Percentiles rank a stretch among this genome's conserved stretches.
Conservation (phyloP, 768 basidiomycete genomes). For the Podaxis sp. region DNA sequence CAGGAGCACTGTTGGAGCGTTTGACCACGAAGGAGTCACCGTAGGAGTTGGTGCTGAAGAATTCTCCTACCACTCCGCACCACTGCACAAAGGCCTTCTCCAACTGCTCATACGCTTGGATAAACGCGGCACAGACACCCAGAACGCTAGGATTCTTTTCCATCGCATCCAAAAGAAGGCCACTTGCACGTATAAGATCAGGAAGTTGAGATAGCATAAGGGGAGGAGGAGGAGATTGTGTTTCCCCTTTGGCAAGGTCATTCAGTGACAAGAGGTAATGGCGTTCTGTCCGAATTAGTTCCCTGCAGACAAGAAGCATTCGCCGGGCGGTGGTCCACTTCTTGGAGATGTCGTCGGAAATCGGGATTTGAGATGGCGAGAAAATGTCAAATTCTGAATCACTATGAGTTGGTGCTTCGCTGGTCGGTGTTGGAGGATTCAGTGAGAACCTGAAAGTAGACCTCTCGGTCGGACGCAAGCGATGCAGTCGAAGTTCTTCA, state of each 20-base stretch:
- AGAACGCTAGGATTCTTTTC: conserved; percentile 58
- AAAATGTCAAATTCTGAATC: background rate
- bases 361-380: too few species aligned
- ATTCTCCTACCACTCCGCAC: conserved; percentile 48
- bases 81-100: conserved; percentile 55
- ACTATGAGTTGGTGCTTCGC: conserved; percentile 14
- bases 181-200: conserved; percentile 46
- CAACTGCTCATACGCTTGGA: conserved; percentile 44
- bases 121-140: conserved; percentile 59
- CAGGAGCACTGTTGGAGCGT: conserved; percentile 4
- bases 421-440: conserved; percentile 19
- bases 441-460: background rate
- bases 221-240: conserved; percentile 41
- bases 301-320: conserved; percentile 34
- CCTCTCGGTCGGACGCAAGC: background rate
- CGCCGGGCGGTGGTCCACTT: conserved; percentile 34
- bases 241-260: conserved; percentile 29
- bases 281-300: conserved; percentile 39
- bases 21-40: background rate
- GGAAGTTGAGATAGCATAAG: conserved; percentile 48
- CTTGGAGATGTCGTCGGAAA: background rate
- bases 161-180: conserved; percentile 41
- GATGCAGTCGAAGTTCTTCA: conserved; percentile 1
- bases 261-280: conserved; percentile 34
- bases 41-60: background rate